phyloP scores from a whole-genome alignment of 2,329 filamentous ascomycete genomes.

The Apiospora pterosperma region DNA sequence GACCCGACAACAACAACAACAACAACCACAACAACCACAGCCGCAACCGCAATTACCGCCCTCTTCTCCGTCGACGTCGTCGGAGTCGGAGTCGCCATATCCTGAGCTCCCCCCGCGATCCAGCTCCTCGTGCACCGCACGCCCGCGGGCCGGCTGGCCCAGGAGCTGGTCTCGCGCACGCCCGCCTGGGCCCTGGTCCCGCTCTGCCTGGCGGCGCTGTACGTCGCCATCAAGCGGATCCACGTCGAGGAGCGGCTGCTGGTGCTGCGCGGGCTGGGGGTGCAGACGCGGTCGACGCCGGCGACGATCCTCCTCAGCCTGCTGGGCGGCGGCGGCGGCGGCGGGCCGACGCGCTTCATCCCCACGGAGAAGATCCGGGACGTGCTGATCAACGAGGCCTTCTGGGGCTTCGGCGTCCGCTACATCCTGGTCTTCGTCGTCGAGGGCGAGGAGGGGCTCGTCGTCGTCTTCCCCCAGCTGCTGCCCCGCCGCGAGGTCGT shows the following conservation, averaged over 20 bases:
- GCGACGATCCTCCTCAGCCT: constrained; percentile 43
- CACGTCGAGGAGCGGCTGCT: constrained; percentile 77
- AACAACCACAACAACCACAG: not conserved
- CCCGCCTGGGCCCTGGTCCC: constrained; percentile 40
- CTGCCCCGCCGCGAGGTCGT: constrained; percentile 72
- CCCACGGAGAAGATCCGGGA: constrained; percentile 91
- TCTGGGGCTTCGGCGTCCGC: constrained; percentile 83
- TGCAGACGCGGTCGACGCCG: constrained; percentile 78
- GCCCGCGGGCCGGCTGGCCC: constrained; percentile 27
- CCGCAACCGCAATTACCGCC: constrained; percentile 4
- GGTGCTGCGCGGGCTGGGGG: constrained; percentile 81
- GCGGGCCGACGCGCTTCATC: constrained; percentile 59
- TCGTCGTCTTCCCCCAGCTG: constrained; percentile 89
- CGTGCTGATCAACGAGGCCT: constrained; percentile 92
- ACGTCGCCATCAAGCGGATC: constrained; percentile 41
- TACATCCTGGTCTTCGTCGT: constrained; percentile 91
- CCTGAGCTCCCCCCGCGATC: constrained; percentile 14
- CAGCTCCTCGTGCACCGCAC: constrained; percentile 16
- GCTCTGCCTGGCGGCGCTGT: constrained; percentile 34
- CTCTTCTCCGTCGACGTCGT: constrained; percentile 11
- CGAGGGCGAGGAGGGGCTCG: constrained; percentile 79
- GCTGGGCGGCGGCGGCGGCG: constrained; percentile 21
- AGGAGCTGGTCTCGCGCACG: constrained; percentile 27
- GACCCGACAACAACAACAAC: constrained; percentile 14
- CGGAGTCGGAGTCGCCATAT: constrained; percentile 5